Base-by-base conservation (phyloP, 2,329 filamentous ascomycete genomes). In the Thermomyces lanuginosus region DNA sequence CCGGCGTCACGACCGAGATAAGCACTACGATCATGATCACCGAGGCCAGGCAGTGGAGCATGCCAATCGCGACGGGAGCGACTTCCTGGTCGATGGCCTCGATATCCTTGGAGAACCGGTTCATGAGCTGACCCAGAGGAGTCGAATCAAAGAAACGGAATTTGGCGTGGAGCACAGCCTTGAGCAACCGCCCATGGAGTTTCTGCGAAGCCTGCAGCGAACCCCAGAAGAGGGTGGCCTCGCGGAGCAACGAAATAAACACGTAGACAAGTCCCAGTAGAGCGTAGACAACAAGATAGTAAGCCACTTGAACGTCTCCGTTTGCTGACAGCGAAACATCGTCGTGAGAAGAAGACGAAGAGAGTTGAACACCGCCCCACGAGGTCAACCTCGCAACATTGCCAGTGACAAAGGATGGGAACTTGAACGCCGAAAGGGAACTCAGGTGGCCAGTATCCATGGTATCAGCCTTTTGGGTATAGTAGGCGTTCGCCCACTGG, bases 111-210 rank as follows among this genome's bases (percentile, higher is more conserved):
- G 86, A 95, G 58, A 98, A 98, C 11, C 89, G 73, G 54, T 98
- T 98, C 76, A 95, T 95, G 43, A 98, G 66, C 53, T 93, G 86
- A 8, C 89, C 89, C 0, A 95, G 68, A 2, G 89, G 89, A 0
- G 89, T 98, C 1, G 86, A 78, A 45, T 98, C 89, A 45, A 98
- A 98, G 59, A 98, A 98, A 47, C 80, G 83, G 63, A 98, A 95
- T 48, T 83, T 86, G 16, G 89, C 89, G 39, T 84, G 73, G 8
- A 81, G 77, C 13, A 98, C 72, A 1, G 77, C 65, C 15, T 69
- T 64, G 49, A 98, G 76, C 29, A 98, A 62, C 18, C 69, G 63
- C 38, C 75, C 66, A 49, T 98, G 89, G 11, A 98, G 72, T 39
- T 72, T 75, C 59, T 70, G 76, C 14, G 89, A 95, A 2, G 89